A percentile compares a stretch with the other conserved stretches of the same genome.
Conservation (phyloP, 371 early-diverging fungal genomes). For the Dichotomocladium elegans region DNA sequence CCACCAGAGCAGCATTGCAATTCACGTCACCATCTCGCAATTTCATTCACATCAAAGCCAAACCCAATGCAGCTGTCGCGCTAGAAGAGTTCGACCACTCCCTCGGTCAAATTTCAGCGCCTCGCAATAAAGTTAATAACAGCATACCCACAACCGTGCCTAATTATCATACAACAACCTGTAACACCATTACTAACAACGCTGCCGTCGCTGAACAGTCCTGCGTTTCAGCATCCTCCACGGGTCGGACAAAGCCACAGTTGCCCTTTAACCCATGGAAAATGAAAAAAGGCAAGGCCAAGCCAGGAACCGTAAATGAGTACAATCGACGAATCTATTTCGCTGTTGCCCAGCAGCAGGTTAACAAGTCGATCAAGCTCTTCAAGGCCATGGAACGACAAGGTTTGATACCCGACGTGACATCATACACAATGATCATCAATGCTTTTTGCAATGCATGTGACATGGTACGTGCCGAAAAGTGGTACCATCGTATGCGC, state of each 20-base stretch:
- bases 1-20: background rate
- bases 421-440: conserved; percentile 20
- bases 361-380: conserved; percentile 29
- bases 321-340: conserved; percentile 23
- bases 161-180: background rate
- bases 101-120: background rate
- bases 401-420: conserved; percentile 2
- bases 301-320: conserved; percentile 6
- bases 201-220: background rate
- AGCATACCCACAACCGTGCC: too few relatives aligned
- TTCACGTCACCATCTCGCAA: background rate
- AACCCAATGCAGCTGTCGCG: background rate
- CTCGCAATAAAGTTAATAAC: background rate
- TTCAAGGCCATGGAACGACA: conserved; percentile 19
- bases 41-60: background rate
- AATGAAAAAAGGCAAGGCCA: conserved; percentile 14
- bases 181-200: background rate
- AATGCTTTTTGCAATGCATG: conserved; percentile 20
- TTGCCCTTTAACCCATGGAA: background rate
- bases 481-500: conserved; percentile 39
- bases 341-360: conserved; percentile 10
- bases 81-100: background rate
- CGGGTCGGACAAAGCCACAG: background rate
- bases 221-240: background rate
- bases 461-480: conserved; percentile 31